Percentiles rank a stretch among this genome's conserved stretches.
phyloP scores from a whole-genome alignment of 1,139 yeast species.

The Sugiyamaella castrensis region DNA sequence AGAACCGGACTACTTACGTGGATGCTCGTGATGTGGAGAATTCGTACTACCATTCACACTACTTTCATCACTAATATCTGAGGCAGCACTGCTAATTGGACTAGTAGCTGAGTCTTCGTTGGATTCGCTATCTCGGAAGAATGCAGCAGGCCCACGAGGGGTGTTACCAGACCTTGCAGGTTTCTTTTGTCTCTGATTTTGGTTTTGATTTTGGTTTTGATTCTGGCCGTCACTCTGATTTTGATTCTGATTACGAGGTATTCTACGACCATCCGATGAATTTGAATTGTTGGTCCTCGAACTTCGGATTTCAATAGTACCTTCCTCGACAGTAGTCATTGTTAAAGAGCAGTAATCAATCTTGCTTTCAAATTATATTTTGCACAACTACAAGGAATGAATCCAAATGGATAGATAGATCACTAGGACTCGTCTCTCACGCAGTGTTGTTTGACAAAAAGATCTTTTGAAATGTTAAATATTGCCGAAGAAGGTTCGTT shows the following conservation, averaged over 20 bases:
- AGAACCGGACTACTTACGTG: conserved; percentile 2
- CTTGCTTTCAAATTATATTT: too few relatives aligned
- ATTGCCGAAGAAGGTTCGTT: too few relatives aligned
- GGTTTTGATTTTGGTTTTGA: conserved; percentile 8
- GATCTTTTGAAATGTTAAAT: too few relatives aligned
- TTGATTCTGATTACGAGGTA: conserved; percentile 7
- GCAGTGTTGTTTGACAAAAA: too few relatives aligned
- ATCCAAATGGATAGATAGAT: too few relatives aligned
- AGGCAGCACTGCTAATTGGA: too few relatives aligned
- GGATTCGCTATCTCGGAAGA: not conserved
- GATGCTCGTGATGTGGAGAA: conserved; percentile 6
- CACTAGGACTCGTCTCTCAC: too few relatives aligned
- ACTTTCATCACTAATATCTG: too few relatives aligned
- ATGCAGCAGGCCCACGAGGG: too few relatives aligned
- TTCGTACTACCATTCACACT: too few relatives aligned
- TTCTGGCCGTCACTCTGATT: not conserved
- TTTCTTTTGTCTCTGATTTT: not conserved
- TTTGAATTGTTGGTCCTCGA: not conserved
- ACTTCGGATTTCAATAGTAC: conserved; percentile 11
- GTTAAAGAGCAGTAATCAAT: not conserved
- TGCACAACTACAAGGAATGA: too few relatives aligned
- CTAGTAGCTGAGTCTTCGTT: not conserved
- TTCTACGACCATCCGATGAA: not conserved
- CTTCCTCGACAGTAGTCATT: conserved; percentile 19
- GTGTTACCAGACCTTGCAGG: too few relatives aligned